phyloP scores from a whole-genome alignment of 768 basidiomycete genomes.

The Tephrocybe sp. region DNA sequence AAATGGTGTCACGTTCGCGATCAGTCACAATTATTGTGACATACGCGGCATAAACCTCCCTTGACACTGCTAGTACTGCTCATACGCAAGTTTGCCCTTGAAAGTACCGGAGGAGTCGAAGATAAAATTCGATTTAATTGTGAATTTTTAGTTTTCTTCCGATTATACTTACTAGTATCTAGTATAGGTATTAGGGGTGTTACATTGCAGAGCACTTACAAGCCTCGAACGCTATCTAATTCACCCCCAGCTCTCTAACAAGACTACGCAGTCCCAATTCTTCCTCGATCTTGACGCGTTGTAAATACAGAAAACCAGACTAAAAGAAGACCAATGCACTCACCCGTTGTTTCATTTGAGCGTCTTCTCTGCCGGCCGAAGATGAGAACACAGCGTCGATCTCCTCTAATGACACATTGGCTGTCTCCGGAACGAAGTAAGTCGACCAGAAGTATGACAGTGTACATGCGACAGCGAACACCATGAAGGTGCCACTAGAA shows the following conservation, averaged over 20 bases:
- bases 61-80: no score
- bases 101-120: no score
- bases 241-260: conserved; percentile 13
- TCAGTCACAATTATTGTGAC: conserved; percentile 15
- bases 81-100: no score
- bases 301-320: not conserved
- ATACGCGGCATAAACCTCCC: no score
- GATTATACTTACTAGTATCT: no score
- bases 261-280: conserved; percentile 20
- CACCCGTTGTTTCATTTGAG: conserved; percentile 52
- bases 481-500: conserved; percentile 63
- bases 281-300: conserved; percentile 49
- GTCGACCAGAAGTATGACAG: conserved; percentile 73
- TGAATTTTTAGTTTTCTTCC: no score
- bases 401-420: conserved; percentile 73
- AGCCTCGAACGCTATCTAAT: no score
- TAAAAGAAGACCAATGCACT: conserved; percentile 41
- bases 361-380: conserved; percentile 57
- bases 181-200: no score
- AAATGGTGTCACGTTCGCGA: conserved; percentile 18
- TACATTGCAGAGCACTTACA: no score
- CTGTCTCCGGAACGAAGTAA: conserved; percentile 72
- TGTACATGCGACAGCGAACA: conserved; percentile 65
- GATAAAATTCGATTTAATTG: no score
- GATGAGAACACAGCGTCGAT: conserved; percentile 69